Evolutionary conservation across 148 eudicot species (phyloP).

Genomic region (Polygonum aviculare): DNA sequence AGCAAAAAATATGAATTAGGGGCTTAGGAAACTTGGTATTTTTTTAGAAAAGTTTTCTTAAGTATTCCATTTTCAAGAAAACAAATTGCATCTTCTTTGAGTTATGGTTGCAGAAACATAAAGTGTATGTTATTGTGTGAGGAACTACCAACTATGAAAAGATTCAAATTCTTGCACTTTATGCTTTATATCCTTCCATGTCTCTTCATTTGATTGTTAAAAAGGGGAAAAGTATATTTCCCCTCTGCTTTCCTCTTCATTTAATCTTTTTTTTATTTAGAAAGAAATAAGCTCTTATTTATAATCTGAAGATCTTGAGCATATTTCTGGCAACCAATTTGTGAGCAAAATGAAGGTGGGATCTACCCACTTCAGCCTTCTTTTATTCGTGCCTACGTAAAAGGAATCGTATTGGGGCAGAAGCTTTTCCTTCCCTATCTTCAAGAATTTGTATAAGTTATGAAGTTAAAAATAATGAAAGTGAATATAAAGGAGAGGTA

Average conservation of each 20-base stretch:
- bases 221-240: neutral
- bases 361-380: conserved; percentile 1
- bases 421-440: neutral
- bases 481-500: neutral
- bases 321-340: neutral
- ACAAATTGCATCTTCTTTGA: neutral
- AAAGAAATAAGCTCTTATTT: neutral
- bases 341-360: neutral
- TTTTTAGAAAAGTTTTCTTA: neutral
- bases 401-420: neutral
- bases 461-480: neutral
- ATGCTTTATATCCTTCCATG: neutral
- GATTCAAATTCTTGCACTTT: neutral
- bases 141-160: neutral
- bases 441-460: neutral
- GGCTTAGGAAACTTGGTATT: neutral
- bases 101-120: neutral
- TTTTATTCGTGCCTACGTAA: neutral
- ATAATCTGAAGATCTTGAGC: neutral
- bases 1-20: neutral
- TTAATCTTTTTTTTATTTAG: neutral
- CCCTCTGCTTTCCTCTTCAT: neutral
- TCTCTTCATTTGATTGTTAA: neutral
- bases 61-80: neutral
- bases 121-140: neutral